Percentiles rank a stretch among this genome's conserved stretches.
These are phyloP conservation scores for Dryadomyces quercus-mongolicae DNA, from an alignment of 2,329 filamentous ascomycete genomes.

Conservation along the genomic window DNA sequence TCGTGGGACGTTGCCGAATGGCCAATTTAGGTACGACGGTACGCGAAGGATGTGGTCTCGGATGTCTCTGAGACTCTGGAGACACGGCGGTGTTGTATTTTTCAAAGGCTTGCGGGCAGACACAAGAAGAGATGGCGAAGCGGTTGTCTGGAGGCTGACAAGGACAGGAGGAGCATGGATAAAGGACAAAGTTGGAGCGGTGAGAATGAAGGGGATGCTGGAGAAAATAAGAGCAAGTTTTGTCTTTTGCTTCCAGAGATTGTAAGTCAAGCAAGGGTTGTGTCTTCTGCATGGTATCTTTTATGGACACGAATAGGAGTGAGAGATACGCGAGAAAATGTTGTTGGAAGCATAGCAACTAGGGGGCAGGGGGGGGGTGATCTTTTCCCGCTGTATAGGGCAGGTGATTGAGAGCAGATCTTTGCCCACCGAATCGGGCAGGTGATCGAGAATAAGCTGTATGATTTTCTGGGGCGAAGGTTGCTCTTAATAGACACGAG, in stretches of 20 bases:
- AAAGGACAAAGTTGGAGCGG: background rate
- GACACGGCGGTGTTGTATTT: no score
- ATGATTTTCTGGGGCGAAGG: background rate
- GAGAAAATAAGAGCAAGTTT: background rate
- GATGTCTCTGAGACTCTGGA: background rate
- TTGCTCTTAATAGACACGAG: background rate
- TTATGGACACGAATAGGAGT: no score
- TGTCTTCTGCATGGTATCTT: background rate
- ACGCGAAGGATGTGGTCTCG: background rate
- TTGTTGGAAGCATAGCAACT: background rate
- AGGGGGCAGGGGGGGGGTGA: background rate
- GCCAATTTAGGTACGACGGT: conserved; percentile 2
- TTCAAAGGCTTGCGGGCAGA: background rate
- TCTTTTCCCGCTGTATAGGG: no score
- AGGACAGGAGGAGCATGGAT: background rate
- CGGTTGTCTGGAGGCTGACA: background rate
- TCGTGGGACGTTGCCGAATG: conserved; percentile 10
- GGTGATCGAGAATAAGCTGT: no score
- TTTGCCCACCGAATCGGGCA: no score
- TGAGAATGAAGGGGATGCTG: background rate
- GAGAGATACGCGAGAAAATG: background rate
- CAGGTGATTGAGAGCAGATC: no score
- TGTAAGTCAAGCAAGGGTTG: background rate
- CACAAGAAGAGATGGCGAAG: background rate
- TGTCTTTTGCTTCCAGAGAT: background rate